A percentile compares a stretch with the other conserved stretches of the same genome.
phyloP scores from a whole-genome alignment of 306 rosid species.

The Vigna unguiculata region DNA sequence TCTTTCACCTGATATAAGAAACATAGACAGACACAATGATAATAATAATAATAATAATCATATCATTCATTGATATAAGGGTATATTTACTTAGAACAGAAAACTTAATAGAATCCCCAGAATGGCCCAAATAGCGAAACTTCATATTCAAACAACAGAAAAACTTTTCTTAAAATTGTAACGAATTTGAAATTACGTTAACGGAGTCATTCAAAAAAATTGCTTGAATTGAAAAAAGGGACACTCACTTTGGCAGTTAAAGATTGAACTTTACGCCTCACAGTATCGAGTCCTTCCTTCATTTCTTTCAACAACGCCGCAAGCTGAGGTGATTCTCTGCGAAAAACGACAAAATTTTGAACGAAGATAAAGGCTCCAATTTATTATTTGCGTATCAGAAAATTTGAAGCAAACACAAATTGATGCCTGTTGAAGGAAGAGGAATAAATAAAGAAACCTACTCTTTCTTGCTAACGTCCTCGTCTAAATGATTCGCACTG shows the following conservation, averaged over 20 bases:
- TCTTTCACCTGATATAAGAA: conserved; percentile 64
- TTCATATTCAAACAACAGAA: background rate
- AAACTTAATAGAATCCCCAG: background rate
- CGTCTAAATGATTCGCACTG: background rate
- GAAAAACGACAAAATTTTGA: conserved; percentile 16
- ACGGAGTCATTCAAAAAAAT: background rate
- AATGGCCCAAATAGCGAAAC: conserved; percentile 1
- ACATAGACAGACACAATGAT: background rate
- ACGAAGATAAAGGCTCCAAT: background rate
- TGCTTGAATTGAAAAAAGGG: background rate
- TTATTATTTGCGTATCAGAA: background rate
- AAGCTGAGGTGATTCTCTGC: conserved; percentile 71
- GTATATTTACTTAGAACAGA: background rate
- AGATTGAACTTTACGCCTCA: conserved; percentile 68
- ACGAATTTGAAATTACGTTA: no score
- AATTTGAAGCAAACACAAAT: background rate
- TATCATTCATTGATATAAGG: no score
- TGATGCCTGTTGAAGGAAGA: background rate
- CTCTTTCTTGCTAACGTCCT: conserved; percentile 26
- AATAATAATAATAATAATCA: background rate
- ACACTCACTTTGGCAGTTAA: conserved; percentile 69
- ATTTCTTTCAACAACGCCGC: conserved; percentile 74
- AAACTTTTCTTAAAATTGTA: no score
- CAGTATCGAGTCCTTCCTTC: conserved; percentile 78
- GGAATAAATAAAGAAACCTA: conserved; percentile 30